These are phyloP conservation scores for Rhamnella rubrinervis DNA, from an alignment of 331 rosid species.

Conservation along the genomic window DNA sequence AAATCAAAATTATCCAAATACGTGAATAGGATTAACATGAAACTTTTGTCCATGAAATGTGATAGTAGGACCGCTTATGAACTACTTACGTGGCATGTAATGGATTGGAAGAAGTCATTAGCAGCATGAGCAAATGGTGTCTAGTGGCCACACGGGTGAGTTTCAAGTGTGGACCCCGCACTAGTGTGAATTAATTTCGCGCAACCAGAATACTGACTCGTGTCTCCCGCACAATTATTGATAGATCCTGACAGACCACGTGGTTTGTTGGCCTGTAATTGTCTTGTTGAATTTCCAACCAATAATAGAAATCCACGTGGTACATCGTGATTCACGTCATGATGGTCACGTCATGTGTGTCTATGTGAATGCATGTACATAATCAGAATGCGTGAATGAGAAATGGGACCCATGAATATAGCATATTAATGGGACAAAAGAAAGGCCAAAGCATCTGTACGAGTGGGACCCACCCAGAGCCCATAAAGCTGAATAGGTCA, in stretches of 20 bases:
- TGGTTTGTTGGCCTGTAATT: constrained; percentile 65
- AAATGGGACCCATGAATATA: neutral
- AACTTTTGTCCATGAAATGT: too few species aligned
- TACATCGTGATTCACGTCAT: constrained; percentile 6
- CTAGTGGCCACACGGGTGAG: too few species aligned
- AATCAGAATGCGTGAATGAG: neutral
- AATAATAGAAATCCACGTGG: constrained; percentile 18
- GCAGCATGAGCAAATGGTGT: too few species aligned
- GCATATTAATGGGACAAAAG: too few species aligned
- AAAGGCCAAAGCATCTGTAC: too few species aligned
- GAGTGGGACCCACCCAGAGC: too few species aligned
- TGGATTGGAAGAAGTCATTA: neutral
- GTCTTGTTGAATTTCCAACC: constrained; percentile 35
- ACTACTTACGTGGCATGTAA: neutral
- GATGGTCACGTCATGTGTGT: neutral
- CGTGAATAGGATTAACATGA: too few species aligned
- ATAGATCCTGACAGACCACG: constrained; percentile 50
- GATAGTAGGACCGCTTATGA: too few species aligned
- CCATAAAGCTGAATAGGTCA: too few species aligned
- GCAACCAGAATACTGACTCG: constrained; percentile 17
- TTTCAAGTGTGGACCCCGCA: neutral
- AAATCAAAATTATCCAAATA: too few species aligned
- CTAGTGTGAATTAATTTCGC: constrained; percentile 1
- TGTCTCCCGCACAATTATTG: constrained; percentile 23
- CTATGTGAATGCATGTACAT: neutral